Evolutionary conservation across 169 alveolate genomes (phyloP), one percentile per base, ranked within the genome.

Genomic region (Cryptosporidium sp.): DNA sequence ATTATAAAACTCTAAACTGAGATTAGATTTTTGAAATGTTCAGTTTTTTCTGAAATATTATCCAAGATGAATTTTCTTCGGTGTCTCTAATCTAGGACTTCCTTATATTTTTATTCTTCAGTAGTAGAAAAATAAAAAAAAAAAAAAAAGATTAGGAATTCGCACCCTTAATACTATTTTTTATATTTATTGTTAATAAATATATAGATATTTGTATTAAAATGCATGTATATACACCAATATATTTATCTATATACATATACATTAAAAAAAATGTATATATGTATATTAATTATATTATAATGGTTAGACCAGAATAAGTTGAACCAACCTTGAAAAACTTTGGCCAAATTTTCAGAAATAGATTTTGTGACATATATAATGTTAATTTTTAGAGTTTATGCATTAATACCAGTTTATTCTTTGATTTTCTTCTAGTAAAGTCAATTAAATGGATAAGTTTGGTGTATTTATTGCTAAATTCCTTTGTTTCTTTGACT

Each of bases 221-320:
- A 33, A 29, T 65, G 71, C 50, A 65, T 65, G 50, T 35, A 65
- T 65, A 65, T 12, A 65, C 23, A 31, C 48, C n/a, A 33, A 23
- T 35, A 65, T 31, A 8, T 65, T 33, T 31, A 21, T n/a, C 48
- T 65, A 65, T 29, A 58, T 58, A 58, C 37, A 58, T 1, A 58
- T 29, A 58, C 16, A 58, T 33, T 14, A 14, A 58, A 26, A 58
- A 23, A 23, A 33, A 65, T 65, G 45, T 65, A 65, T 31, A 65
- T 65, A 5, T 2, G 23, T 65, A 35, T 33, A 29, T 65, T 21
- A 31, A 65, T 12, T 65, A 10, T n/a, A 21, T 29, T 31, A 52
- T 23, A 23, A 26, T 21, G 5, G 16, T 23, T 26, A 6, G n/a
- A 26, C n/a, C 37, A 55, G 21, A 55, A 21, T 26, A 12, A 55